Conservation (phyloP, 2,329 filamentous ascomycete genomes). For the Myriosclerotinia duriaeana region DNA sequence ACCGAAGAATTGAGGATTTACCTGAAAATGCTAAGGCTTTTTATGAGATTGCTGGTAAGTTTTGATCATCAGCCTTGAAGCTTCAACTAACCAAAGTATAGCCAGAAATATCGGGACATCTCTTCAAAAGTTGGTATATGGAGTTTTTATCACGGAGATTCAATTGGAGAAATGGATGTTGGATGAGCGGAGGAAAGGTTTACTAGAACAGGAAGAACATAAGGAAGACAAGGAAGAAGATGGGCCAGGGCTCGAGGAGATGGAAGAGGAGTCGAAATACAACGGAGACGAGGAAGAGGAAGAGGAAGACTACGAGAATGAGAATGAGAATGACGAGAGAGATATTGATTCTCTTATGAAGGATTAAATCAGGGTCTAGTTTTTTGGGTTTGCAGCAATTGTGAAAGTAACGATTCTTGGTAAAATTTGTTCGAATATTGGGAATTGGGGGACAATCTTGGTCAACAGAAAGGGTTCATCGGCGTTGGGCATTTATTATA, state of each 20-base stretch:
- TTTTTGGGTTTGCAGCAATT: not conserved
- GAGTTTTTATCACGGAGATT: slow-evolving; percentile 37
- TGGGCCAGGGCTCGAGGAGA: not conserved
- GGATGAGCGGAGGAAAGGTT: slow-evolving; percentile 31
- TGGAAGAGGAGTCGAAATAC: not conserved
- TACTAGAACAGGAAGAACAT: not conserved
- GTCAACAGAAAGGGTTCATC: not conserved
- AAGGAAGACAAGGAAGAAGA: not conserved
- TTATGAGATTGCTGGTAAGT: slow-evolving; percentile 46
- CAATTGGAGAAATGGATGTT: slow-evolving; percentile 37
- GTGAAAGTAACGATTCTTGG: not conserved
- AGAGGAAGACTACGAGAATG: not conserved
- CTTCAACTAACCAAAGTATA: slow-evolving; percentile 26
- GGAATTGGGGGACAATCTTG: not conserved
- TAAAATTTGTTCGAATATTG: not conserved
- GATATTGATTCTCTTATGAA: not conserved
- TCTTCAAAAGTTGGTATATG: slow-evolving; percentile 33
- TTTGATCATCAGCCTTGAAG: not conserved
- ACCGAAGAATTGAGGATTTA: slow-evolving; percentile 46
- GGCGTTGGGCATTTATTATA: slow-evolving; percentile 6
- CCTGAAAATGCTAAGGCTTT: slow-evolving; percentile 45
- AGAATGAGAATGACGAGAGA: not conserved
- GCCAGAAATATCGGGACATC: slow-evolving; percentile 35
- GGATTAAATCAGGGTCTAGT: not conserved
- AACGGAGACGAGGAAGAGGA: not conserved